Evolutionary conservation across 2,329 filamentous ascomycete species (phyloP).

Genomic region (Parastagonospora avenae): DNA sequence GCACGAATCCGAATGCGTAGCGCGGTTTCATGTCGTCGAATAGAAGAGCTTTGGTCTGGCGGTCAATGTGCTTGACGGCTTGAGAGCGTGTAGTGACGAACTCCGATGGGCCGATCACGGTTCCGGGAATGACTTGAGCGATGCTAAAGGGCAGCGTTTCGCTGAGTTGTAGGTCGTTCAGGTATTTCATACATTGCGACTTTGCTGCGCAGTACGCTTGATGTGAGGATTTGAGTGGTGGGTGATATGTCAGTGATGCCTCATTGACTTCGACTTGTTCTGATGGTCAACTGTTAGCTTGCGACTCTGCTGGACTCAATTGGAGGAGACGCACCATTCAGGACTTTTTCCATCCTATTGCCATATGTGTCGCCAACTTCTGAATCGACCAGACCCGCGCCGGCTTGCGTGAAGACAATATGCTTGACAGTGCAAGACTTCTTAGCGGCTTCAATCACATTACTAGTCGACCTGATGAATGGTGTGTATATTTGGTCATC

Average conservation of each 20-base stretch:
- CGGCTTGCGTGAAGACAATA: constrained; percentile 42
- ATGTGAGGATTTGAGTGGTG: constrained; percentile 36
- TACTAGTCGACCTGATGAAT: constrained; percentile 39
- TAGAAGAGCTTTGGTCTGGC: constrained; percentile 38
- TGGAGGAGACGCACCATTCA: constrained; percentile 22
- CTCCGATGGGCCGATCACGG: constrained; percentile 41
- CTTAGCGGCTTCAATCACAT: constrained; percentile 32
- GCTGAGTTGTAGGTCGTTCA: constrained; percentile 20
- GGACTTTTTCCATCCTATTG: constrained; percentile 28
- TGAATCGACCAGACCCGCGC: constrained; percentile 38
- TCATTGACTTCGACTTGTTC: constrained; percentile 31
- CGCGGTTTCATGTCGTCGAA: constrained; percentile 37
- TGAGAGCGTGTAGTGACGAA: constrained; percentile 24
- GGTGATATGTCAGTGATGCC: constrained; percentile 25
- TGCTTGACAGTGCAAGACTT: constrained; percentile 30
- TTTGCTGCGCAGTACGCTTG: constrained; percentile 43
- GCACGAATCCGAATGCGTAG: constrained; percentile 44
- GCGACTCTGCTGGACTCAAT: neutral
- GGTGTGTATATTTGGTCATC: constrained; percentile 42
- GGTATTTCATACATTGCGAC: constrained; percentile 40
- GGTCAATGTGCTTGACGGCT: constrained; percentile 32
- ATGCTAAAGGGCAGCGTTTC: constrained; percentile 32
- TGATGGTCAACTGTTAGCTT: constrained; percentile 2
- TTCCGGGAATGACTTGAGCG: constrained; percentile 41
- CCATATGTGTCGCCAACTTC: constrained; percentile 40